Evolutionary conservation across 331 rosid genomes (phyloP).

Genomic region (Dryas integrifolia): DNA sequence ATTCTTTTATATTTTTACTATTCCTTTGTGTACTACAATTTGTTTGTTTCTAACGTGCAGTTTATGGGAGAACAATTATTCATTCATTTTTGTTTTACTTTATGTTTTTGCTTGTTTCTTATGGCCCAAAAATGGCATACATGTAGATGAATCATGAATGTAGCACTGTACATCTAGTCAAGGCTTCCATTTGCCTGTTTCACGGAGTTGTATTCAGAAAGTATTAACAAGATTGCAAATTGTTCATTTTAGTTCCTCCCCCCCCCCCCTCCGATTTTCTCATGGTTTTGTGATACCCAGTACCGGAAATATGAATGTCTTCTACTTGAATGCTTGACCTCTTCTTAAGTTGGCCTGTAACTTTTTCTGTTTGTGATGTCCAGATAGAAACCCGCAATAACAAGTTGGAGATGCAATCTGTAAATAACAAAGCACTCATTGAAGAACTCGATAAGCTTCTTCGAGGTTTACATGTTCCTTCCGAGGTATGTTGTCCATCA

Average conservation of each 20-base stretch:
- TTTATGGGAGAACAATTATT: background rate
- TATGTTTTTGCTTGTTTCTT: background rate
- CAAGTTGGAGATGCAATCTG: constrained; percentile 90
- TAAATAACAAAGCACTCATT: constrained; percentile 74
- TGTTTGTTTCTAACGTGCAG: constrained; percentile 1
- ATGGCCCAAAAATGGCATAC: background rate
- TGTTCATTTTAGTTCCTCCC: background rate
- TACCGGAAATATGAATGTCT: background rate
- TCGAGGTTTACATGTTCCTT: constrained; percentile 70
- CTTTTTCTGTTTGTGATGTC: constrained; percentile 24
- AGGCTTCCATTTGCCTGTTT: background rate
- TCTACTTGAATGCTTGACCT: background rate
- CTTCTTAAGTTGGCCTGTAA: constrained; percentile 16
- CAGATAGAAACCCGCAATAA: constrained; percentile 96
- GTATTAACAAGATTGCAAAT: background rate
- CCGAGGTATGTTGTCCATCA: constrained; percentile 55
- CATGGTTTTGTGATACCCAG: background rate
- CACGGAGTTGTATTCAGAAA: background rate
- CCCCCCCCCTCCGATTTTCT: background rate
- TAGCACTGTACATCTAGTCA: constrained; percentile 1
- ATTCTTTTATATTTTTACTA: constrained; percentile 16
- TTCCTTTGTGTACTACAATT: background rate
- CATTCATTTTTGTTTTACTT: background rate
- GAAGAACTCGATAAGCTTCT: constrained; percentile 87
- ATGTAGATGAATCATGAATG: background rate